Conservation (phyloP, 2,329 filamentous ascomycete genomes). For the Penicillium sp. region DNA sequence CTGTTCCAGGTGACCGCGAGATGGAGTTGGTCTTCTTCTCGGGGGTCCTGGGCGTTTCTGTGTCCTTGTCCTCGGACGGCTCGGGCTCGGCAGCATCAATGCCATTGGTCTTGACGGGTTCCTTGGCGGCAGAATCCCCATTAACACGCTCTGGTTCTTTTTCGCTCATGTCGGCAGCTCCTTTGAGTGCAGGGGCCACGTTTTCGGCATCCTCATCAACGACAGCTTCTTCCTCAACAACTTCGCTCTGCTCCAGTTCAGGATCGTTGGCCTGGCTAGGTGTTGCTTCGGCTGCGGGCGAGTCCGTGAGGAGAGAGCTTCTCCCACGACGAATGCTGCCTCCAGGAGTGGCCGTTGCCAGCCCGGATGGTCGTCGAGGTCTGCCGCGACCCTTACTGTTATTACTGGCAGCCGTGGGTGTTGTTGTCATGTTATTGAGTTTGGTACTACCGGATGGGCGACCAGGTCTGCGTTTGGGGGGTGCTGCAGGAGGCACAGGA, state of each 20-base stretch:
- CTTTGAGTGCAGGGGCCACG: slow-evolving; percentile 5
- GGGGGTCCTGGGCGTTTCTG: slow-evolving; percentile 12
- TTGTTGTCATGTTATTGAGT: slow-evolving; percentile 24
- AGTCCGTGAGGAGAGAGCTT: slow-evolving; percentile 34
- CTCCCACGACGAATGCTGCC: slow-evolving; percentile 36
- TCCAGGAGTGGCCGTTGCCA: slow-evolving; percentile 32
- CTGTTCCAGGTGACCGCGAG: slow-evolving; percentile 17
- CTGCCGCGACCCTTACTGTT: slow-evolving; percentile 39
- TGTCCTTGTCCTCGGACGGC: slow-evolving; percentile 5
- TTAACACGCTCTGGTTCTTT: slow-evolving; percentile 6
- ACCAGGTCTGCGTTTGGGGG: slow-evolving; percentile 37
- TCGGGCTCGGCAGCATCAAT: slow-evolving; percentile 1
- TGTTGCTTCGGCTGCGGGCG: slow-evolving; percentile 27
- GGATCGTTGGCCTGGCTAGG: slow-evolving; percentile 26
- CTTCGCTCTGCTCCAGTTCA: slow-evolving; percentile 10
- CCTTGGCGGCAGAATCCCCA: slow-evolving; percentile 8
- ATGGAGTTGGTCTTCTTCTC: slow-evolving; percentile 13
- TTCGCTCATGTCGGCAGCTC: slow-evolving; percentile 7
- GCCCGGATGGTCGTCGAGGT: slow-evolving; percentile 33
- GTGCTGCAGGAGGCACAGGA: slow-evolving; percentile 37
- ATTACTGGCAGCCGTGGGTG: slow-evolving; percentile 35
- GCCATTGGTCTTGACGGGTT: slow-evolving; percentile 14
- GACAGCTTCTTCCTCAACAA: slow-evolving; percentile 13
- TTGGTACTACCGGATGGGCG: slow-evolving; percentile 38
- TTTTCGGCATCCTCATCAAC: slow-evolving; percentile 15